Conservation (phyloP, 2,329 filamentous ascomycete genomes). For the Ceratocystiopsis brevicomis region DNA sequence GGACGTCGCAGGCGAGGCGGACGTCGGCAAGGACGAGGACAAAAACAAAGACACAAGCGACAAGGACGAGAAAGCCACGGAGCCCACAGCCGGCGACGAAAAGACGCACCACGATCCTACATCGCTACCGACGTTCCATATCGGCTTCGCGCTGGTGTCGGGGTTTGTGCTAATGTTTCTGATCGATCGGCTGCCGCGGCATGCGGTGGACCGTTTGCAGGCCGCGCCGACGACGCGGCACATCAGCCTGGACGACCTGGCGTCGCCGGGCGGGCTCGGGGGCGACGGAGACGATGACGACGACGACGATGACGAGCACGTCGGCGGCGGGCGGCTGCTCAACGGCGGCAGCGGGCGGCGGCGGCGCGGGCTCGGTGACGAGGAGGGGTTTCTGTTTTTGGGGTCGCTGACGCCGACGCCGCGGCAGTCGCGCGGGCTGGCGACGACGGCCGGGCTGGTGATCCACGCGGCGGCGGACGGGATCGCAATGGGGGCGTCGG, state of each 20-base stretch:
- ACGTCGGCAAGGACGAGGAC: not conserved
- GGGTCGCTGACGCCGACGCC: constrained; percentile 37
- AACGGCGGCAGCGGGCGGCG: too few species aligned
- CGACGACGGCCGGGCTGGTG: constrained; percentile 85
- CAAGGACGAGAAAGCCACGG: too few species aligned
- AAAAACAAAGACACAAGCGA: constrained; percentile 15
- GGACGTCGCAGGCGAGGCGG: not conserved
- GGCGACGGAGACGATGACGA: constrained; percentile 2
- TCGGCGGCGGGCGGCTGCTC: constrained; percentile 10
- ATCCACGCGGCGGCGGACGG: constrained; percentile 92
- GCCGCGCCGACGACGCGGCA: constrained; percentile 53
- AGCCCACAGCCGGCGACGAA: constrained; percentile 12
- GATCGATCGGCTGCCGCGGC: constrained; percentile 67
- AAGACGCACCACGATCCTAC: not conserved
- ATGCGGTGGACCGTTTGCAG: constrained; percentile 46
- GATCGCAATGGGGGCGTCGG: constrained; percentile 85
- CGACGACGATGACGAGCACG: not conserved
- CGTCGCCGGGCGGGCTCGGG: constrained; percentile 16
- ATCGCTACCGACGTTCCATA: constrained; percentile 47
- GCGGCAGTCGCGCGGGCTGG: constrained; percentile 43
- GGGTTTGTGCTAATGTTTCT: constrained; percentile 96
- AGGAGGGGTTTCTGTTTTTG: constrained; percentile 39
- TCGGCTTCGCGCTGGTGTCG: constrained; percentile 69
- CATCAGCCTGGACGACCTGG: constrained; percentile 73
- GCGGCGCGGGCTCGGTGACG: constrained; percentile 11